Evolutionary conservation across 768 basidiomycete genomes (phyloP), one percentile per base, ranked within the genome.

Genomic region (Paxillus involutus): DNA sequence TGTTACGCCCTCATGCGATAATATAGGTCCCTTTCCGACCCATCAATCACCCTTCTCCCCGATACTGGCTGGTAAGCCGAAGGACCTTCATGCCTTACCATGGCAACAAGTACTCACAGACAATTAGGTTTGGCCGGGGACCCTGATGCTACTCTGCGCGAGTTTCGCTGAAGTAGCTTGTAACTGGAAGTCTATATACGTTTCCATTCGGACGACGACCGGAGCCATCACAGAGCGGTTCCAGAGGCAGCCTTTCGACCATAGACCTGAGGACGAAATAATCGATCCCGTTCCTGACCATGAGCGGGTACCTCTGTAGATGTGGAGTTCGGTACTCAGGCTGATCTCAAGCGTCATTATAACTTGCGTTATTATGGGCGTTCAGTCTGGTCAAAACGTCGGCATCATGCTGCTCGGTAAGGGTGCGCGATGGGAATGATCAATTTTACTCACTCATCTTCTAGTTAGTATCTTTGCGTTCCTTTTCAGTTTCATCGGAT

Each of bases 401-500:
- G 53, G 60, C 11, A 49, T 69, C 24, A 67, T 67, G 30, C 42
- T 69, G 32, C 44, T 69, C 1, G 58, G 62, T 69, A 13, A 36
- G 21, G 32, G 16, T 33, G 16, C 2, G n/a, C 12, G 12, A 16
- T 32, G 39, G 40, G 21, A 6, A 59, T 9, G 13, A 37, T 24
- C 36, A 14, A 37, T 14, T 33, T 47, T 17, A 21, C 19, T 40
- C 19, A 26, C 16, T 24, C 30, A 16, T 17, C 30, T 4, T 40
- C 16, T 10, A 58, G 65, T 83, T 9, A 77, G 86, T 44, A 21
- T 86, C 53, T 76, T 85, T 40, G 80, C 80, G 32, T 86, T 85
- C 73, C 43, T 85, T 40, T 87, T 86, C 71, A 83, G 83, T 30
- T 85, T 87, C 71, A 81, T 86, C 58, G 84, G 80, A 40, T 83